A percentile compares a stretch with the other conserved stretches of the same genome.
phyloP scores from a whole-genome alignment of 257 asterid genomes.

The Dorcoceras hygrometricum region DNA sequence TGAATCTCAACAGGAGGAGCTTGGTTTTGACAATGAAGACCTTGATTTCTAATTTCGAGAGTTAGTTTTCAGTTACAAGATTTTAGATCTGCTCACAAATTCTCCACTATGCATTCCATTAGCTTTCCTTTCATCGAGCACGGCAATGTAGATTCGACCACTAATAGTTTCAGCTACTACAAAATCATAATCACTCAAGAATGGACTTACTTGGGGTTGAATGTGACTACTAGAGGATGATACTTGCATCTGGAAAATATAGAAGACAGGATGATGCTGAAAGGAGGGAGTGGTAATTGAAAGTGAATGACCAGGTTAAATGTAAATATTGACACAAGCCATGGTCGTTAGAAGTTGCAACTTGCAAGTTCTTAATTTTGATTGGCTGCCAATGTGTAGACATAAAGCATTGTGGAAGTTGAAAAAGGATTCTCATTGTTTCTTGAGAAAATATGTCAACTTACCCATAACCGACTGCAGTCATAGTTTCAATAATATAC shows the following conservation, averaged over 20 bases:
- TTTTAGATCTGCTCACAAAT: background rate
- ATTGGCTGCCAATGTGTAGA: no score
- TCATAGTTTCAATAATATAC: no score
- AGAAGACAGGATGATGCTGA: background rate
- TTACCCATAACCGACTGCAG: no score
- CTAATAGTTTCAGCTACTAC: background rate
- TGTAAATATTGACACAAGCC: background rate
- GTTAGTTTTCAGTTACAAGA: background rate
- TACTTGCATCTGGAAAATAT: background rate
- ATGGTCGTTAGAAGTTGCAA: no score
- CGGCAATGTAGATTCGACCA: background rate
- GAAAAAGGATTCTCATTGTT: no score
- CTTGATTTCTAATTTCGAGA: background rate
- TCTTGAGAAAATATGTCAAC: no score
- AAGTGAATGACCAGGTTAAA: background rate
- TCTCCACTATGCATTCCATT: background rate
- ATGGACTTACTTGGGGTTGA: background rate
- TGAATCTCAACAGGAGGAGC: background rate
- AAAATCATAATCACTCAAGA: background rate
- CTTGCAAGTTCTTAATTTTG: no score
- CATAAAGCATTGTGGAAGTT: no score
- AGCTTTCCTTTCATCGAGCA: background rate
- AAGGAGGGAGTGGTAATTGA: background rate
- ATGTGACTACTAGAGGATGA: background rate
- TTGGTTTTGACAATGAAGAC: background rate